Evolutionary conservation across 331 rosid genomes (phyloP).

Genomic region (Dryas integrifolia): DNA sequence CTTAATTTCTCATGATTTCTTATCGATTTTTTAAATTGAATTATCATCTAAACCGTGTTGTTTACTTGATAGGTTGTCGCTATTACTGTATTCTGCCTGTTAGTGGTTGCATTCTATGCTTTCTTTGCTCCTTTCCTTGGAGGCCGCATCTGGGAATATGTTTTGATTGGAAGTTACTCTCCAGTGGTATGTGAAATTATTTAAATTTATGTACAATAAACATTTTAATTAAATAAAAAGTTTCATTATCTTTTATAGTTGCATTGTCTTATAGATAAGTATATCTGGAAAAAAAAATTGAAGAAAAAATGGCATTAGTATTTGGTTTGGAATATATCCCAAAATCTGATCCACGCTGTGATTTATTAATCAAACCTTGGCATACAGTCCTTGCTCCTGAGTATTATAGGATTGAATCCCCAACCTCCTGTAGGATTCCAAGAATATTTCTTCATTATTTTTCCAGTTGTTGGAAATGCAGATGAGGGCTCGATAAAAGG

Average conservation of each 20-base stretch:
- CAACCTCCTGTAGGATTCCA: neutral
- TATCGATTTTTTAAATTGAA: slow-evolving; percentile 9
- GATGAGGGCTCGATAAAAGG: neutral
- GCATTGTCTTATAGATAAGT: neutral
- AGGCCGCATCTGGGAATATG: slow-evolving; percentile 70
- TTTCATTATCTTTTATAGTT: neutral
- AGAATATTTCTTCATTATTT: neutral
- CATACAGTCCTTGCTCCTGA: neutral
- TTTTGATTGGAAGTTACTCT: slow-evolving; percentile 64
- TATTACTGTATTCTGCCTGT: slow-evolving; percentile 76
- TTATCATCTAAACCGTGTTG: slow-evolving; percentile 28
- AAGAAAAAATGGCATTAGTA: neutral
- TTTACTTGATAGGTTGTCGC: slow-evolving; percentile 72
- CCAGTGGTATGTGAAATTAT: slow-evolving; percentile 64
- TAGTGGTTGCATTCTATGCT: slow-evolving; percentile 90
- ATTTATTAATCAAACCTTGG: slow-evolving; percentile 1
- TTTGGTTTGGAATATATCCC: neutral
- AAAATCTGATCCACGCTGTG: neutral
- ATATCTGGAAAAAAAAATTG: neutral
- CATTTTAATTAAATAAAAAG: neutral
- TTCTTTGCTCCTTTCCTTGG: slow-evolving; percentile 93
- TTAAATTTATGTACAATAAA: neutral
- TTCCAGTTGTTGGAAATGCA: slow-evolving; percentile 3
- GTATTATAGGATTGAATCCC: neutral
- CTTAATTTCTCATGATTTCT: slow-evolving; percentile 19